Percentiles rank a stretch among this genome's conserved stretches.
phyloP scores from a whole-genome alignment of 345 rosid species.

The Chamaenerion angustifolium region DNA sequence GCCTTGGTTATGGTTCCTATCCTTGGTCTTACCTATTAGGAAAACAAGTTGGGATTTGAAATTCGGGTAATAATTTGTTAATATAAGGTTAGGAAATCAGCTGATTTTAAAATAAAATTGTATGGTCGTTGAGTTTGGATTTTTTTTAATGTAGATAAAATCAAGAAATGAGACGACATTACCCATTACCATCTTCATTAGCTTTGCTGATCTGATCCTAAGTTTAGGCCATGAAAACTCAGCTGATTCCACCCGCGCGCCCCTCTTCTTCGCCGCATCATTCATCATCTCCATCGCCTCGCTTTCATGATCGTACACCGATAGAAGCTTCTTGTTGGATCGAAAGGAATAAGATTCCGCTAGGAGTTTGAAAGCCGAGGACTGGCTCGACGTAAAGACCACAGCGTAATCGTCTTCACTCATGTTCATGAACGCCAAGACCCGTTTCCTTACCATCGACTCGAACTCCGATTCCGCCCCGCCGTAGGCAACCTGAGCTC shows the following conservation, averaged over 20 bases:
- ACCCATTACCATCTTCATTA: conserved; percentile 32
- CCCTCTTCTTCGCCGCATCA: conserved; percentile 43
- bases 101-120: too few relatives aligned
- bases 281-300: conserved; percentile 53
- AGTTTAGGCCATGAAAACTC: conserved; percentile 62
- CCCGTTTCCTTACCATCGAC: conserved; percentile 28
- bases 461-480: conserved; percentile 38
- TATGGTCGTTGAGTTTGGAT: too few relatives aligned
- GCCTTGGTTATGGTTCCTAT: conserved; percentile 31
- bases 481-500: conserved; percentile 23
- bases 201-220: conserved; percentile 27
- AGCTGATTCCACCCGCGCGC: conserved; percentile 36
- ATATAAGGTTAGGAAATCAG: too few relatives aligned
- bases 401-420: conserved; percentile 54
- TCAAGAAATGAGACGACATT: conserved; percentile 5
- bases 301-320: conserved; percentile 62
- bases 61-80: too few relatives aligned
- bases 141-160: too few relatives aligned
- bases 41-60: too few relatives aligned
- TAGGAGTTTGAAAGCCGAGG: conserved; percentile 61
- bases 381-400: conserved; percentile 56
- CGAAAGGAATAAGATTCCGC: conserved; percentile 63
- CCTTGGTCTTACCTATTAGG: conserved; percentile 19
- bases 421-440: conserved; percentile 59
- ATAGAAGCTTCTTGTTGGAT: conserved; percentile 37